These are phyloP conservation scores for Apostasia ramifera DNA, from an alignment of 106 monocot genomes.

Conservation along the genomic window DNA sequence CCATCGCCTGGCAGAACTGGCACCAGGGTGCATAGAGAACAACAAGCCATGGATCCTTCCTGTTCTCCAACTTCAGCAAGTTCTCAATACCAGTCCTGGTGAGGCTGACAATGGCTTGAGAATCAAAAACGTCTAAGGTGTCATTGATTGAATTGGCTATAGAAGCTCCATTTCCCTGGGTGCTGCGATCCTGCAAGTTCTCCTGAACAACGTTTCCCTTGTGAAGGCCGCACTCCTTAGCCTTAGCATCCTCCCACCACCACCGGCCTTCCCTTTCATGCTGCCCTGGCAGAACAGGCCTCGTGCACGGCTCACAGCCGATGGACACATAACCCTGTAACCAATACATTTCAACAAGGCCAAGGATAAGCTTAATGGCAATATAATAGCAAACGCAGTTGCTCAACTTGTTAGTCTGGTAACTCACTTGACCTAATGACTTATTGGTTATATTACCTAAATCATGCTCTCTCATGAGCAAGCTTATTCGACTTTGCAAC, in stretches of 20 bases:
- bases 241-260: conserved; percentile 99
- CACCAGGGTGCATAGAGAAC: conserved; percentile 98
- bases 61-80: conserved; percentile 59
- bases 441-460: no score
- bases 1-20: conserved; percentile 92
- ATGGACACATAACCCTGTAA: conserved; percentile 83
- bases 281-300: conserved; percentile 87
- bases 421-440: no score
- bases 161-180: conserved; percentile 22
- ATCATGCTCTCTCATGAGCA: no score
- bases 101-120: conserved; percentile 50
- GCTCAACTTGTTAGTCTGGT: no score
- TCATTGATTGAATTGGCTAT: background rate
- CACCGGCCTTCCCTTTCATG: conserved; percentile 98
- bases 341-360: no score
- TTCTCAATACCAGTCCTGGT: conserved; percentile 74
- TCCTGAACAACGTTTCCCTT: conserved; percentile 74
- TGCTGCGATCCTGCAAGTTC: conserved; percentile 2
- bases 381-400: no score
- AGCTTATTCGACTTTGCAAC: no score
- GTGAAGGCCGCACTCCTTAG: conserved; percentile 95
- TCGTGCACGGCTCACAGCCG: conserved; percentile 94
- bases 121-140: conserved; percentile 45
- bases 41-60: conserved; percentile 78
- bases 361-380: no score